Percentiles rank a stretch among this genome's conserved stretches.
These are phyloP conservation scores for Pythium utonaiense DNA, from an alignment of 352 stramenopile species.

Conservation along the genomic window DNA sequence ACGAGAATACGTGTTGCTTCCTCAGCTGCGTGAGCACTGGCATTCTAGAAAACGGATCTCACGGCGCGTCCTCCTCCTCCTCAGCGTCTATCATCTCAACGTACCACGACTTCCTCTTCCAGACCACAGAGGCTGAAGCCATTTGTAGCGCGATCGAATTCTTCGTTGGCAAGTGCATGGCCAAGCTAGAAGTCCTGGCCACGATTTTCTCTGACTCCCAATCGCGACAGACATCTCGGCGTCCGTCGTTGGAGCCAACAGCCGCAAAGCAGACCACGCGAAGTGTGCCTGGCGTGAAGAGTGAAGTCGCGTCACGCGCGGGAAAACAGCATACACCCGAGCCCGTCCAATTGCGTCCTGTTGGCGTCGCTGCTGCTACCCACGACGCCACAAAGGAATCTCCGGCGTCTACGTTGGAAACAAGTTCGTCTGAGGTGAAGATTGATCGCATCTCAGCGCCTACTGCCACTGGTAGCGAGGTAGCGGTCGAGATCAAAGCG, in stretches of 20 bases:
- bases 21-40: conserved; percentile 34
- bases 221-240: conserved; percentile 5
- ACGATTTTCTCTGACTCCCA: conserved; percentile 3
- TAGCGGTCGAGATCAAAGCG: background rate
- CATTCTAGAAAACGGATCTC: background rate
- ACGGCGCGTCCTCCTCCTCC: background rate
- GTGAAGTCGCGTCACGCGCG: background rate
- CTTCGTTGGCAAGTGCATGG: conserved; percentile 76
- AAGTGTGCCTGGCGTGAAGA: background rate
- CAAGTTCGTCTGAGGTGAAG: background rate
- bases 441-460: background rate
- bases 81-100: background rate
- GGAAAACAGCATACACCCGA: conserved; percentile 2
- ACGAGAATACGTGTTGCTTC: conserved; percentile 55
- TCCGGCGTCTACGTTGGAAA: background rate
- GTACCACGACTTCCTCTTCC: conserved; percentile 55
- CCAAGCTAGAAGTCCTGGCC: conserved; percentile 55
- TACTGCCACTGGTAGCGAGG: background rate
- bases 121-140: conserved; percentile 40
- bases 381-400: background rate
- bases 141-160: conserved; percentile 77
- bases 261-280: background rate
- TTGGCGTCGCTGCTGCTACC: background rate
- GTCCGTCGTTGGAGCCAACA: conserved; percentile 5
- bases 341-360: conserved; percentile 2